Evolutionary conservation across 805 yeast genomes (phyloP), one percentile per base, ranked within the genome.

Genomic region (Barnettozyma pratensis): DNA sequence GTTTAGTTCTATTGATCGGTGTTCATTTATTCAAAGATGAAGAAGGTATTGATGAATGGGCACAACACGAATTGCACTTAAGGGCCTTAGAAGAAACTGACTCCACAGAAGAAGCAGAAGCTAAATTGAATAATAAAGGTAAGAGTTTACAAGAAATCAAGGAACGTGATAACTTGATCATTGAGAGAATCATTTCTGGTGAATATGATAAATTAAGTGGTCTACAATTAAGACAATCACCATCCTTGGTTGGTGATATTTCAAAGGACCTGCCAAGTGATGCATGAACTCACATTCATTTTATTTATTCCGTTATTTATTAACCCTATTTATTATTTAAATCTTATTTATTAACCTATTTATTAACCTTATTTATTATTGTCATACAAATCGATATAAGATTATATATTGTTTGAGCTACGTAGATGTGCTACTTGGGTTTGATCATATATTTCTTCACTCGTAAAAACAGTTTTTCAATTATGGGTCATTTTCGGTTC

Each of bases 141-240:
- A 66, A 67, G 46, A 67, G 70, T 37, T 72, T 80, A 45, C 80
- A 75, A 53, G 87, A 81, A 62, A 72, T 79, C 54, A 75, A 75
- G 62, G 79, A 77, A 63, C 78, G 87, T 64, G 96, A 87, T 66
- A 86, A 81, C 55, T 72, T 85, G 60, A 83, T 87, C 52, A 82
- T 88, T 55, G 92, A 89, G 57, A 77, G 94, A 65, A 85, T 87
- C 56, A 74, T 87, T 61, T 78, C 83, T 50, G 96, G 96, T 51
- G 94, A 88, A 64, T 87, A 88, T 69, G 96, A 87, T 68, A 81
- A 74, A 60, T 71, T 82, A 60, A 75, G 80, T 30, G 78, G 77
- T 46, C 71, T 82, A 61, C 80, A 77, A 70, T 71, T 73, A 60
- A 78, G 76, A 54, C 14, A 42, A 14, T 41, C 32, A 8, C 44